Base-by-base conservation (phyloP, 345 rosid genomes). In the Hibiscus trionum region DNA sequence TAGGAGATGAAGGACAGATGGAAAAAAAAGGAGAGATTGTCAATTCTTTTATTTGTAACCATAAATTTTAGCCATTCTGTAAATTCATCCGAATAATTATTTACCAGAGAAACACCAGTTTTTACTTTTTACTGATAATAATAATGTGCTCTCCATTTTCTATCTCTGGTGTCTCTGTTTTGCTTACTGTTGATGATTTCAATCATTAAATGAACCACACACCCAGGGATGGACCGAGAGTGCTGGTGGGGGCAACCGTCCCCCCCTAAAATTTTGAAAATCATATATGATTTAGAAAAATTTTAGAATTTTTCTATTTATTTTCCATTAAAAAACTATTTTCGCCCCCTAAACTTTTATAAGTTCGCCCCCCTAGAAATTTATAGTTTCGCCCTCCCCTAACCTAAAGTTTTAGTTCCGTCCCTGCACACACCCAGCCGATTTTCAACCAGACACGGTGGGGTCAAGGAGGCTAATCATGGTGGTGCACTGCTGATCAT, bases 41-140 rank as follows among this genome's bases (percentile, higher is more conserved):
- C 78, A 80, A 65, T 81, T 83, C 77, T 79, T 77, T 75, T 53
- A 73, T 67, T 79, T 75, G 76, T 78, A 68, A 49, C 61, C 75
- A 66, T 57, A 77, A 66, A 58, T 46, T 58, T 62, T 71, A 64
- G 77, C 29, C 37, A 6, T 61, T 58, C 31, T 78, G 81, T 75
- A 81, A 81, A 81, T 77, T 44, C 80, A 74, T 73, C n/a, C 11
- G 63, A 83, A 76, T 67, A 74, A 76, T 65, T 75, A 69, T 73
- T 66, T 55, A 10, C 60, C 19, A 60, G 61, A 52, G 55, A 76
- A 59, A 70, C 63, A 50, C 65, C 44, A 39, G 44, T 39, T 39
- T 39, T 58, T 60, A 75, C 5, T 35, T 5, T 72, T 12, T 74
- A 55, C 26, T 55, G 72, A 77, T 71, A 72, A 72, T 53, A 58